Conservation (phyloP, 2,329 filamentous ascomycete species). For the Tympanopsis confertula region DNA sequence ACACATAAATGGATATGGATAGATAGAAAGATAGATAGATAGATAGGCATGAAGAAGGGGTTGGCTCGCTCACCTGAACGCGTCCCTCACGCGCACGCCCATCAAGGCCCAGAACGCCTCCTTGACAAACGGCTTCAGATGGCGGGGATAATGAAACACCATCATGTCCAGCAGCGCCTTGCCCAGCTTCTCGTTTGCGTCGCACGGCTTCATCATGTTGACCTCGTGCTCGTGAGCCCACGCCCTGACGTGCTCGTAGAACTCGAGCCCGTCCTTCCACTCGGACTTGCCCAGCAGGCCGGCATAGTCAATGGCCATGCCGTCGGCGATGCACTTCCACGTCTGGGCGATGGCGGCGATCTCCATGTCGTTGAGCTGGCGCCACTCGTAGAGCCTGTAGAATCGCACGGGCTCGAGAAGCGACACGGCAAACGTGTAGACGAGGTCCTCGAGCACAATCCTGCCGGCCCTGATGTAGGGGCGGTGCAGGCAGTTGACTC, state of each 20-base stretch:
- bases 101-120: neutral
- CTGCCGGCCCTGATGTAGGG: neutral
- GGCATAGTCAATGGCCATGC: neutral
- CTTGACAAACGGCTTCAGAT: neutral
- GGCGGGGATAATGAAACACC: neutral
- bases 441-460: neutral
- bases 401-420: neutral
- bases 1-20: too few species aligned
- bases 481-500: constrained; percentile 24
- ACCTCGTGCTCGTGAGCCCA: neutral
- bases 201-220: neutral
- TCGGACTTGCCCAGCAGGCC: neutral
- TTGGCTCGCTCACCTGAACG: neutral
- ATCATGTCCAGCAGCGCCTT: neutral
- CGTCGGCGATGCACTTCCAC: neutral
- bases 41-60: too few species aligned
- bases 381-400: neutral
- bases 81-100: neutral
- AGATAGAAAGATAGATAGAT: too few species aligned
- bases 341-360: neutral
- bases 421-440: neutral
- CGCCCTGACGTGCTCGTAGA: neutral
- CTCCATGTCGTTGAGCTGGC: neutral
- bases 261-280: neutral
- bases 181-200: neutral